Percentiles rank a stretch among this genome's conserved stretches.
phyloP scores from a whole-genome alignment of 2,329 filamentous ascomycete species.

The Fusarium sacchari region DNA sequence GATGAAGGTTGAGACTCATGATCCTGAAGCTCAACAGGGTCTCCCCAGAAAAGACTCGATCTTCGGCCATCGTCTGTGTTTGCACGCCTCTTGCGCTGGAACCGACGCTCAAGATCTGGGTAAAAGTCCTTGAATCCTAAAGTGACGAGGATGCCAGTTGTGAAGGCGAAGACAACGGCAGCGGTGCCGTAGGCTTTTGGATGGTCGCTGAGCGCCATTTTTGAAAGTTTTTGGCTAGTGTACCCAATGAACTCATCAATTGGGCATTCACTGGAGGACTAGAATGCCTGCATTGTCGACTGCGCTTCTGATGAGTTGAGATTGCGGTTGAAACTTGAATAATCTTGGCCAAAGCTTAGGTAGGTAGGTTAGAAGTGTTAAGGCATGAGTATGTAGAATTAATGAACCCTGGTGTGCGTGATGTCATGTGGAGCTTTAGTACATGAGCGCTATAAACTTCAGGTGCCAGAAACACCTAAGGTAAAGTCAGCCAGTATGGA shows the following conservation, averaged over 20 bases:
- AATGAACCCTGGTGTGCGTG: slow-evolving; percentile 28
- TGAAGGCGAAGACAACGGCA: slow-evolving; percentile 76
- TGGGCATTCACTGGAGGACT: slow-evolving; percentile 8
- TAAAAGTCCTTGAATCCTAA: slow-evolving; percentile 84
- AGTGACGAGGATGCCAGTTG: slow-evolving; percentile 79
- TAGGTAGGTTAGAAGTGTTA: too few species aligned
- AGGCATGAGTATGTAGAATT: background rate
- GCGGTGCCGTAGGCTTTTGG: slow-evolving; percentile 71
- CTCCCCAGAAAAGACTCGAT: slow-evolving; percentile 58
- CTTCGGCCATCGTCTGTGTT: slow-evolving; percentile 44
- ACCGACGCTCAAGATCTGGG: slow-evolving; percentile 75
- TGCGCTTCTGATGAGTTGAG: background rate
- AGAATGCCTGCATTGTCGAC: slow-evolving; percentile 24
- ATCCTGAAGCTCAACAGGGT: slow-evolving; percentile 66
- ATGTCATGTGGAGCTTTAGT: slow-evolving; percentile 41
- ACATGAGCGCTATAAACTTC: background rate
- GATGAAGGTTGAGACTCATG: slow-evolving; percentile 53
- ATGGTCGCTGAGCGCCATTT: slow-evolving; percentile 70
- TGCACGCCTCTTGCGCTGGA: slow-evolving; percentile 57
- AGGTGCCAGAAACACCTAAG: background rate
- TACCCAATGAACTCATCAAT: slow-evolving; percentile 7
- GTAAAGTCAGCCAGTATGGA: background rate
- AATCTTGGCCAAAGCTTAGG: slow-evolving; percentile 6
- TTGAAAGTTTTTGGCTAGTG: slow-evolving; percentile 42
- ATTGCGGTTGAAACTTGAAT: slow-evolving; percentile 1